Percentiles rank a stretch among this genome's conserved stretches.
Evolutionary conservation across 805 yeast species (phyloP).

Genomic region (Starmerella scarabaei): DNA sequence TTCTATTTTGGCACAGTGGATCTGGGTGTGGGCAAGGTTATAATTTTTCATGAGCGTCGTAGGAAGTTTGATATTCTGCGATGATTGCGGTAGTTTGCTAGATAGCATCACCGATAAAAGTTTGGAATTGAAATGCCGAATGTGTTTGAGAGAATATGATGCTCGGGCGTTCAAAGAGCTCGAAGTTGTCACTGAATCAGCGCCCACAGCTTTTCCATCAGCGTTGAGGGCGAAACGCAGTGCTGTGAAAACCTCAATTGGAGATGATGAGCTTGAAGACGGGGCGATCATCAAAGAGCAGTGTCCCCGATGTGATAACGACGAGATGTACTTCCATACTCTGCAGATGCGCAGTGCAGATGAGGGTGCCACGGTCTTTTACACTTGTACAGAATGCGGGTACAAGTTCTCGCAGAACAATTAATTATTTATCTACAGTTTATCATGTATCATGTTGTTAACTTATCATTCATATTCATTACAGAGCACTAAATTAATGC

Average conservation of each 20-base stretch:
- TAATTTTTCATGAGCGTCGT: conserved; percentile 98
- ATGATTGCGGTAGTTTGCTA: conserved; percentile 80
- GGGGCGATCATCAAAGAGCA: conserved; percentile 96
- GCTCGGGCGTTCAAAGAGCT: conserved; percentile 52
- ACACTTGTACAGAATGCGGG: conserved; percentile 88
- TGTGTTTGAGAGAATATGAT: conserved; percentile 35
- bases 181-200: conserved; percentile 75
- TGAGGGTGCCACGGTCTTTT: conserved; percentile 97
- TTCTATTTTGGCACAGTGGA: too few species aligned
- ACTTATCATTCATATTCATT: neutral
- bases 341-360: conserved; percentile 94
- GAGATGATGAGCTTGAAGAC: conserved; percentile 67
- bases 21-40: too few species aligned
- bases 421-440: conserved; percentile 25
- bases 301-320: conserved; percentile 97
- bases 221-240: conserved; percentile 66
- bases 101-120: conserved; percentile 46
- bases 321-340: conserved; percentile 96
- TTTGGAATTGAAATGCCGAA: conserved; percentile 33
- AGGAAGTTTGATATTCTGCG: conserved; percentile 88
- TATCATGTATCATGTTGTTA: neutral
- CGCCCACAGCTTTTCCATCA: conserved; percentile 92
- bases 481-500: conserved; percentile 2
- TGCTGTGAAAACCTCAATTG: conserved; percentile 74
- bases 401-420: conserved; percentile 92